Base-by-base conservation (phyloP, 805 yeast genomes). In the Saccharomyces kudriavzevii region DNA sequence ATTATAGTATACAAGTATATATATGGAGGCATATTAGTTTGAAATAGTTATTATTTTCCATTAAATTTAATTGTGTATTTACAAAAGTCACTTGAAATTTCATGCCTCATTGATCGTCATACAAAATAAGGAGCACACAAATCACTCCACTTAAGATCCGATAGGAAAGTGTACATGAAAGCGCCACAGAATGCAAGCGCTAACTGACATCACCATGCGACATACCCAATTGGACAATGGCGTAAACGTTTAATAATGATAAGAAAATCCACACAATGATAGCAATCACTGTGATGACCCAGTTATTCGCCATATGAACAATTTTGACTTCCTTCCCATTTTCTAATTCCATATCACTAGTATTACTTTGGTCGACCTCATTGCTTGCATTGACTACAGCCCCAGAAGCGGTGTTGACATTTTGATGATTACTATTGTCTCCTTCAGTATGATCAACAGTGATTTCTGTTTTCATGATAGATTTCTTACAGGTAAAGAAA, bases 401-500 rank as follows among this genome's bases (percentile, higher is more conserved):
- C 27, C 53, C 59, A 51, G 28, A 28, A 45, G 50, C 52, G 3
- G 47, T 51, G 27, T 49, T 53, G 5, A 47, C 48, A 5, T 47
- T 52, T 22, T 46, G 49, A 5, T 48, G 30, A 35, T 40, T 48
- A 11, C 49, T 48, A 14, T 53, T 51, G 4, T 49, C 53, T n/a
- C 28, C 35, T 22, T 45, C 47, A 13, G 40, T 53, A 26, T 45
- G 49, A 26, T 53, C 60, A n/a, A 22, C 40, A 49, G 31, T 50
- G 2, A 76, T 64, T 53, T 77, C 76, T 5, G 83, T 81, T 49
- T 70, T 74, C 97, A 91, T 90, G 49, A 85, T 78, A 13, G 77
- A 67, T 61, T 80, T 83, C 51, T 75, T 77, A 50, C 88, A 80
- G 1, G 97, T 91, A 68, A 90, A 86, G 64, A 83, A 90, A 49